Conservation (phyloP, 768 basidiomycete species). For the Trametes cubensis region DNA sequence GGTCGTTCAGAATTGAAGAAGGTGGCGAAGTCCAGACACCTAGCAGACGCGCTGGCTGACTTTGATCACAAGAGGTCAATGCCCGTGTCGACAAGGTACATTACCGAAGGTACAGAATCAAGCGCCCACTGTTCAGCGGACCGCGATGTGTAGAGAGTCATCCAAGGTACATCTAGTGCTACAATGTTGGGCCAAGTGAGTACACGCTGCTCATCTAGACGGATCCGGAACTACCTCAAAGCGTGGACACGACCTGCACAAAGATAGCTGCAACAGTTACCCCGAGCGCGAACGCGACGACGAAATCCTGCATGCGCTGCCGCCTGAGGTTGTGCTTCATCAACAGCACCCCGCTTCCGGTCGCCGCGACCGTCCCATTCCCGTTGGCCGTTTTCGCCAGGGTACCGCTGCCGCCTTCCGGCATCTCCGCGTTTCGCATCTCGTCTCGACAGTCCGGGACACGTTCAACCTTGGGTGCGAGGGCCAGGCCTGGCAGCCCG, state of each 20-base stretch:
- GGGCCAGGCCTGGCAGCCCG: slow-evolving; percentile 52
- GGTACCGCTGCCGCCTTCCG: not conserved
- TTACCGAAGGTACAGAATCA: too few species aligned
- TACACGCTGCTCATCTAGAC: not conserved
- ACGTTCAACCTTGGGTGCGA: slow-evolving; percentile 32
- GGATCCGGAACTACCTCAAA: not conserved
- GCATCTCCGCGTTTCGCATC: slow-evolving; percentile 25
- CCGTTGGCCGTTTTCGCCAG: not conserved
- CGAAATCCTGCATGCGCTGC: slow-evolving; percentile 16
- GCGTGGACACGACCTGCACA: slow-evolving; percentile 2
- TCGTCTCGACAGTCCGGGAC: slow-evolving; percentile 1
- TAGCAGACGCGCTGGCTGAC: too few species aligned
- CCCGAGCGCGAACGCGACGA: slow-evolving; percentile 37
- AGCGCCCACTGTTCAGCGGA: too few species aligned
- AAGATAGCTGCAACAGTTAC: slow-evolving; percentile 28
- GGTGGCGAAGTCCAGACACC: too few species aligned
- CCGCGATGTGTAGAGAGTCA: too few species aligned
- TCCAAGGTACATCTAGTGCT: too few species aligned
- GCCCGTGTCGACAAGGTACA: too few species aligned
- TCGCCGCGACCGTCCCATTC: not conserved
- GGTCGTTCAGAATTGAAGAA: too few species aligned
- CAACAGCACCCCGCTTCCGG: not conserved
- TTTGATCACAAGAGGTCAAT: too few species aligned
- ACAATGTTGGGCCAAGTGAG: not conserved
- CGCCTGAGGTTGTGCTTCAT: not conserved